Percentiles rank a stretch among this genome's conserved stretches.
phyloP scores from a whole-genome alignment of 202 grass and related monocot species.

The Hordeum pubiflorum region DNA sequence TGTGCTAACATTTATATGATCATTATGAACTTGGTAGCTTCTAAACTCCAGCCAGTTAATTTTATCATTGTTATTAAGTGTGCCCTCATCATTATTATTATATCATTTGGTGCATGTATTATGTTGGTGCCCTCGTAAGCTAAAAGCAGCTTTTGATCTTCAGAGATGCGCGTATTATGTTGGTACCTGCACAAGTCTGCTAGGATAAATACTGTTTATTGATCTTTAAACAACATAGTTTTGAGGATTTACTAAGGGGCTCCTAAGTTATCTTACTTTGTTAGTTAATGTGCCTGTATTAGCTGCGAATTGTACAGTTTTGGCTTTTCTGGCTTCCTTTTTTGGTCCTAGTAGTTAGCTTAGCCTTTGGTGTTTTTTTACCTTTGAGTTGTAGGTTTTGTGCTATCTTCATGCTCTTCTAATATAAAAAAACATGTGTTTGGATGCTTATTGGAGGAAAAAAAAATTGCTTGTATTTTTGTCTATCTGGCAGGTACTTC shows the following conservation, averaged over 20 bases:
- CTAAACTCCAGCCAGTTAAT: neutral
- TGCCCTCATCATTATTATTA: neutral
- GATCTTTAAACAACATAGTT: neutral
- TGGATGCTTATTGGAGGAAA: neutral
- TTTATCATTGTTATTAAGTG: neutral
- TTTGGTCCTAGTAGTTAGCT: neutral
- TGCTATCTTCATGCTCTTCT: neutral
- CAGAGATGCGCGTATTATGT: neutral
- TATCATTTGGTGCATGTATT: constrained; percentile 4
- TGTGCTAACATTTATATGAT: neutral
- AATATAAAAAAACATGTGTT: neutral
- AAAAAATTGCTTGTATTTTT: neutral
- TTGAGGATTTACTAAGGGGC: neutral
- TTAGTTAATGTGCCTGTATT: neutral
- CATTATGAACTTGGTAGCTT: neutral
- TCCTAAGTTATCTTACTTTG: neutral
- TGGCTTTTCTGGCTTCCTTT: neutral
- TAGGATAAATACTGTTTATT: neutral
- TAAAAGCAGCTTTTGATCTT: neutral
- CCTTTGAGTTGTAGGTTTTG: neutral
- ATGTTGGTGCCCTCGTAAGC: neutral
- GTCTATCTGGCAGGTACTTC: neutral
- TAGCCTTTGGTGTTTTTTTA: neutral
- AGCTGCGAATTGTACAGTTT: neutral
- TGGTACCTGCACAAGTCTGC: neutral